These are phyloP conservation scores for Clitopilus hobsonii DNA, from an alignment of 768 basidiomycete species.

Conservation along the genomic window DNA sequence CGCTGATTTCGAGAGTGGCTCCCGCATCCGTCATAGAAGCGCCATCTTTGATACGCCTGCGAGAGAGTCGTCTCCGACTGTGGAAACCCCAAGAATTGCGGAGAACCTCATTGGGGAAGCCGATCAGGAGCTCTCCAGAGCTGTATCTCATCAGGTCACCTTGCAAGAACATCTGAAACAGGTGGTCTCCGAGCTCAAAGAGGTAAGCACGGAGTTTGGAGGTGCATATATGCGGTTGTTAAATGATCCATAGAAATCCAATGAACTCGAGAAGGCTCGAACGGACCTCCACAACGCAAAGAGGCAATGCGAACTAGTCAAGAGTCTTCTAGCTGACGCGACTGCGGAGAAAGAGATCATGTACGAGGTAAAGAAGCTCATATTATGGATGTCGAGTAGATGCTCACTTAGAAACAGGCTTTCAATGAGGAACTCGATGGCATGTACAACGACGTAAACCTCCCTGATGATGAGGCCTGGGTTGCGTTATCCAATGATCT, in stretches of 20 bases:
- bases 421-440: conserved; percentile 93
- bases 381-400: not conserved
- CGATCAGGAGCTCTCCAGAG: conserved; percentile 50
- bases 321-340: conserved; percentile 69
- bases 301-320: conserved; percentile 76
- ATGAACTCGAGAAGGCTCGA: conserved; percentile 59
- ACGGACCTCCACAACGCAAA: conserved; percentile 65
- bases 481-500: conserved; percentile 71
- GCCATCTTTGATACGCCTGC: conserved; percentile 28
- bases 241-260: conserved; percentile 37
- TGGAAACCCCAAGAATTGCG: conserved; percentile 39
- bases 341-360: conserved; percentile 89
- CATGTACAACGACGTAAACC: conserved; percentile 82
- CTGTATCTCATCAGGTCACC: conserved; percentile 49
- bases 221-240: not conserved
- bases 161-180: conserved; percentile 46
- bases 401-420: too few relatives aligned
- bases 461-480: conserved; percentile 84
- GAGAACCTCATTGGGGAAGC: conserved; percentile 52
- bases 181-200: conserved; percentile 47
- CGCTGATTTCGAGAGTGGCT: conserved; percentile 37
- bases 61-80: conserved; percentile 17
- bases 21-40: conserved; percentile 42
- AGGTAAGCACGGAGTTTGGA: conserved; percentile 42
- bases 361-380: conserved; percentile 61